Evolutionary conservation across 805 yeast species (phyloP).

Genomic region (Priceomyces fermenticarens): DNA sequence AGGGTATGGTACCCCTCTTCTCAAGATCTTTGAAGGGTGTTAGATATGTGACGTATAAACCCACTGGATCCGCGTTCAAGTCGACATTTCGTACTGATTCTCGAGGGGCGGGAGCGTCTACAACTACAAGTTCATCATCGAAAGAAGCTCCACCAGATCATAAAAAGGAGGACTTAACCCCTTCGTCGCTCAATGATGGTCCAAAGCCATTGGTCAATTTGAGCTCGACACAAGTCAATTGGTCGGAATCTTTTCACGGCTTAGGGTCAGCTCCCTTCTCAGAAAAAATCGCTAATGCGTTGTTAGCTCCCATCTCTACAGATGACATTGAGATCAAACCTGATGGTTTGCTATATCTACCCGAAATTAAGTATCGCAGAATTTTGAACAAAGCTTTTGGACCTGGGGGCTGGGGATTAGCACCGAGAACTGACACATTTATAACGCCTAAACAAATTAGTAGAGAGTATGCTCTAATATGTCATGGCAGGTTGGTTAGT

Average conservation of each 20-base stretch:
- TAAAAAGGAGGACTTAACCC: too few relatives aligned
- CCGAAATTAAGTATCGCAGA: constrained; percentile 93
- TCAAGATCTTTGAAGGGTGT: not conserved
- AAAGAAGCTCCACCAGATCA: not conserved
- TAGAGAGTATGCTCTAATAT: constrained; percentile 84
- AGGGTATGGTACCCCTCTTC: too few relatives aligned
- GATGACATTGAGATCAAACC: constrained; percentile 92
- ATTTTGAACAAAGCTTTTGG: constrained; percentile 90
- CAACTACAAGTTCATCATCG: not conserved
- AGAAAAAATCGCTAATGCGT: constrained; percentile 53
- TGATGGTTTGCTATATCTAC: constrained; percentile 87
- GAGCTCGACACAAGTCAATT: constrained; percentile 43
- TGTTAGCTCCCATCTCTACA: constrained; percentile 59
- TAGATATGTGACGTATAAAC: constrained; percentile 1
- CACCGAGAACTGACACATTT: constrained; percentile 83
- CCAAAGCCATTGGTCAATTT: constrained; percentile 13
- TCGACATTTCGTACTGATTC: not conserved
- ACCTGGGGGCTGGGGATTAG: constrained; percentile 98
- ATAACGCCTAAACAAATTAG: constrained; percentile 75
- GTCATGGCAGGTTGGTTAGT: constrained; percentile 84
- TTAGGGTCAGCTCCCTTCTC: constrained; percentile 78
- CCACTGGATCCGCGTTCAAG: not conserved
- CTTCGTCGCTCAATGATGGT: constrained; percentile 17
- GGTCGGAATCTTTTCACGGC: constrained; percentile 88
- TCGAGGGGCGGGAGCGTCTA: too few relatives aligned